Evolutionary conservation across 2,329 filamentous ascomycete species (phyloP).

Genomic region (Colletotrichum chrysophilum): DNA sequence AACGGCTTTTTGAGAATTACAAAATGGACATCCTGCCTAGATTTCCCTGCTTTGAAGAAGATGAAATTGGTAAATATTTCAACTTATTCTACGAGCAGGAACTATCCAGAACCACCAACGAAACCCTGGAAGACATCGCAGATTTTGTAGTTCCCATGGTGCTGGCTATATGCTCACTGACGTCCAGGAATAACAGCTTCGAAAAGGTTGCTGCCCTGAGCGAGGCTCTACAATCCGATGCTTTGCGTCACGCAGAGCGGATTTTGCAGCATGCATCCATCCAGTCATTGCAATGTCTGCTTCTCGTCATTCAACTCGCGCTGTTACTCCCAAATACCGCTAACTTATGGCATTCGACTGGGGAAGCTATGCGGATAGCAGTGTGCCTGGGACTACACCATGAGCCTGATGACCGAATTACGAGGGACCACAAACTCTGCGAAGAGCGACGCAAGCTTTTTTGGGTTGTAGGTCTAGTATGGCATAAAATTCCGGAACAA

Average conservation of each 20-base stretch:
- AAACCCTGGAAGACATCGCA: not conserved
- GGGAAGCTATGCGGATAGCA: not conserved
- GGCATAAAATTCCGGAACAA: rapidly evolving
- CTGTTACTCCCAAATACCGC: not conserved
- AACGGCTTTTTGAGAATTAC: not conserved
- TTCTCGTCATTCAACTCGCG: not conserved
- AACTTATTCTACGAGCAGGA: not conserved
- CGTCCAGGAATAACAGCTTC: not conserved
- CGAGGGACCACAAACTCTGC: not conserved
- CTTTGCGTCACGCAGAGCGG: not conserved
- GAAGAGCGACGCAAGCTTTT: not conserved
- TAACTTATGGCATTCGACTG: not conserved
- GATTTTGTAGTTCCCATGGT: not conserved
- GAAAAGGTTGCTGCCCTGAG: not conserved
- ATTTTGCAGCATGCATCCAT: not conserved
- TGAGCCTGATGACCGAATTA: not conserved
- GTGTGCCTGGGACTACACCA: not conserved
- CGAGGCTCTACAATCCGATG: not conserved
- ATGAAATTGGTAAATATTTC: not conserved
- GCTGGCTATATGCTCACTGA: not conserved
- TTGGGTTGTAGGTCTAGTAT: not conserved
- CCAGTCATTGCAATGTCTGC: not conserved
- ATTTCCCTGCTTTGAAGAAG: not conserved
- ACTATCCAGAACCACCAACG: not conserved
- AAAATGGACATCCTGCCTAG: not conserved